A percentile compares a stretch with the other conserved stretches of the same genome.
phyloP scores from a whole-genome alignment of 345 rosid genomes.

The Ceriops zippeliana region DNA sequence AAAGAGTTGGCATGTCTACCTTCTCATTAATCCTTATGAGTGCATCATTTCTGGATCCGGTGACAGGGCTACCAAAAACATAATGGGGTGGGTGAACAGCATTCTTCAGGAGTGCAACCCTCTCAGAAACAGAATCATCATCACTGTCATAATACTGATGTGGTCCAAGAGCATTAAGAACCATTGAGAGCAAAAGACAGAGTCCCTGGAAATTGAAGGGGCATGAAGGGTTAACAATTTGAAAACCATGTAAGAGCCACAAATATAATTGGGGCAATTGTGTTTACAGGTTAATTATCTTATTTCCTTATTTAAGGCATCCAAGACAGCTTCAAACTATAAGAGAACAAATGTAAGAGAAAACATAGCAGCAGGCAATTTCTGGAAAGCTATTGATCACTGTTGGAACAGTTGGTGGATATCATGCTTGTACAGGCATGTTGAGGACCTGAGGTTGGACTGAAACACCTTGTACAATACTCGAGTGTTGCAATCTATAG shows the following conservation, averaged over 20 bases:
- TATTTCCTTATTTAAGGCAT: slow-evolving; percentile 2
- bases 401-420: neutral
- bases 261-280: neutral
- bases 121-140: slow-evolving; percentile 56
- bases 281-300: neutral
- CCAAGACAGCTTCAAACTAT: neutral
- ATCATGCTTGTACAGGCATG: neutral
- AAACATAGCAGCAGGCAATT: neutral
- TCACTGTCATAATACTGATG: slow-evolving; percentile 68
- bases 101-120: slow-evolving; percentile 62
- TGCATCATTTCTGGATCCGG: slow-evolving; percentile 47
- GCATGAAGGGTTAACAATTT: slow-evolving; percentile 11
- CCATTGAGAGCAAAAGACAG: slow-evolving; percentile 55
- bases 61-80: slow-evolving; percentile 60
- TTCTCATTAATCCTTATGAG: slow-evolving; percentile 49
- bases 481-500: too few relatives aligned
- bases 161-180: slow-evolving; percentile 75
- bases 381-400: neutral
- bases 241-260: neutral
- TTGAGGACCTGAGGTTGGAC: neutral
- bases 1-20: slow-evolving; percentile 26
- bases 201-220: slow-evolving; percentile 44
- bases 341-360: too few relatives aligned
- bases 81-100: slow-evolving; percentile 43
- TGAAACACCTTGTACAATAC: neutral